A percentile compares a stretch with the other conserved stretches of the same genome.
These are phyloP conservation scores for Phytomonas sp. DNA, from an alignment of 208 protist genomes.

Conservation along the genomic window DNA sequence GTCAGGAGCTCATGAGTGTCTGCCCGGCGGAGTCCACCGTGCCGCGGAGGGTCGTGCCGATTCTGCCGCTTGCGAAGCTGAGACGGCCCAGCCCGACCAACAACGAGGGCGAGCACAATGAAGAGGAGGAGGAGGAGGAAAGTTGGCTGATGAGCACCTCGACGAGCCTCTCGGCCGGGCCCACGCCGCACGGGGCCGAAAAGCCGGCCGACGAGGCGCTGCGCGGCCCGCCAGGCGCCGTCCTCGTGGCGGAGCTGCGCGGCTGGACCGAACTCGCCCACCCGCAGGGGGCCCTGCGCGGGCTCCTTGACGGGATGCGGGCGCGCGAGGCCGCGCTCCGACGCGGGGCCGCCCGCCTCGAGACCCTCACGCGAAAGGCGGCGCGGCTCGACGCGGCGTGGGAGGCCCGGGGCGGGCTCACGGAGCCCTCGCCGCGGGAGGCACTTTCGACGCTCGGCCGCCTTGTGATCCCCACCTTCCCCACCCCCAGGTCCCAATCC, in stretches of 20 bases:
- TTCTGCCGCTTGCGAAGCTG: neutral
- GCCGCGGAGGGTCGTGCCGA: neutral
- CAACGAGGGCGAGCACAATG: neutral
- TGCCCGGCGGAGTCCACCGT: constrained; percentile 10
- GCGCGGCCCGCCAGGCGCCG: constrained; percentile 10
- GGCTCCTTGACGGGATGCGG: constrained; percentile 18
- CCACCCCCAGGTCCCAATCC: too few relatives aligned
- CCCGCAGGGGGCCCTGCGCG: constrained; percentile 24
- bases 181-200: constrained; percentile 6
- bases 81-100: constrained; percentile 1
- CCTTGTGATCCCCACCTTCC: too few relatives aligned
- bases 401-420: too few relatives aligned
- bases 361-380: constrained; percentile 4
- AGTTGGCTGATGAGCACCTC: neutral
- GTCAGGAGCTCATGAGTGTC: too few relatives aligned
- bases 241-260: constrained; percentile 23
- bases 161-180: neutral
- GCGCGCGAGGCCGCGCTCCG: constrained; percentile 21
- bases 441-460: too few relatives aligned
- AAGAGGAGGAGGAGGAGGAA: constrained; percentile 1
- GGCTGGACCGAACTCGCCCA: constrained; percentile 21
- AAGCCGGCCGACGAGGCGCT: constrained; percentile 7
- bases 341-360: constrained; percentile 5
- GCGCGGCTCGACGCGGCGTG: constrained; percentile 18
- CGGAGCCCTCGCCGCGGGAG: too few relatives aligned